Base-by-base conservation (phyloP, 805 yeast genomes). In the Myxozyma lipomycoides region DNA sequence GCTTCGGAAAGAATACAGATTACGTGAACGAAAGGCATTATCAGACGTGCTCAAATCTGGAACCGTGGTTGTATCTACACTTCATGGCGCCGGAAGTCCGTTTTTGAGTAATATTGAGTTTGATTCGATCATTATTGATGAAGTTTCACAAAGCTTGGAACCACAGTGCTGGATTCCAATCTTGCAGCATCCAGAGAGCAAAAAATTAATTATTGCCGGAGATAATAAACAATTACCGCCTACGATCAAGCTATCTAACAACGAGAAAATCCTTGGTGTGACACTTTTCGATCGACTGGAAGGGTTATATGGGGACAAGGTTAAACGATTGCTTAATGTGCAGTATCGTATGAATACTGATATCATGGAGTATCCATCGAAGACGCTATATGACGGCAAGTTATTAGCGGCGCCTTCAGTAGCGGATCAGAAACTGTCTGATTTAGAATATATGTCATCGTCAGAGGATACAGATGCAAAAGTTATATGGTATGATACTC, bases 121-220 rank as follows among this genome's bases (percentile, higher is more conserved):
- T 62, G 87, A 86, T 57, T 81, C 95, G 0, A 73, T 91, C 28
- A 85, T 93, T 10, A 90, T 91, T 32, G 98, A 91, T 68, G 98
- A 91, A 67, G 96, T 91, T 0, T 88, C 97, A 0, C 98, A 91
- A 66, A 77, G 96, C 9, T 69, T 91, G 48, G 96, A 91, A 62
- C 95, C 97, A 1, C 95, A 91, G 59, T 89, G 97, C 62, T 90
- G 97, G 97, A 89, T 91, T 22, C 97, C 98, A 0, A 54, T 93
- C 4, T 73, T 88, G 2, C 76, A 78, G 35, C 91, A 86, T 61
- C 68, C 75, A 12, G 75, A 79, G 6, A 70, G 74, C 21, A 73
- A 74, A 32, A 75, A 81, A 47, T 66, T 91, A 22, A 78, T 91
- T 1, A 75, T 91, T 22, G 97, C 98, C 0, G 98, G 98, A 46